These are phyloP conservation scores for Solanum sparsipilum DNA, from an alignment of 257 asterid species.

Conservation along the genomic window DNA sequence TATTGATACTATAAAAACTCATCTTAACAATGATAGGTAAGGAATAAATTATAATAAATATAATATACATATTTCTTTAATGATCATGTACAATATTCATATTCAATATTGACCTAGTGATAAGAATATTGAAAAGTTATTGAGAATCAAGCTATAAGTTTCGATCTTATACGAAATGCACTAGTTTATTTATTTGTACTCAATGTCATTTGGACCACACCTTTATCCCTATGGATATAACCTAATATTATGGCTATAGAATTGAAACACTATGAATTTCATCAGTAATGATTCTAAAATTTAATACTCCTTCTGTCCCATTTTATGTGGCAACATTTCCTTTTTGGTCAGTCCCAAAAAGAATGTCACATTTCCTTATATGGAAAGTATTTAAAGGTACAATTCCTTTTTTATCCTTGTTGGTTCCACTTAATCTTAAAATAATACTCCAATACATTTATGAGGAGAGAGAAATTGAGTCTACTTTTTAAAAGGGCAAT, in stretches of 20 bases:
- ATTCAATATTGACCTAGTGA: not conserved
- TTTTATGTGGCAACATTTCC: too few species aligned
- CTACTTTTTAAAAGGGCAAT: too few species aligned
- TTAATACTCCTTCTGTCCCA: too few species aligned
- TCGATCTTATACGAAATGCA: not conserved
- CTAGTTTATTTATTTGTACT: not conserved
- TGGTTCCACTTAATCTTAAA: too few species aligned
- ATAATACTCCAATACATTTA: too few species aligned
- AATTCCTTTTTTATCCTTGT: too few species aligned
- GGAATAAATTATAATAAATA: not conserved
- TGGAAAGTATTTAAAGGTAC: too few species aligned
- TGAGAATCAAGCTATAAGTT: not conserved
- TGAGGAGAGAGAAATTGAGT: too few species aligned
- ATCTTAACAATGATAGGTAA: not conserved
- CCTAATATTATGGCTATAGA: not conserved
- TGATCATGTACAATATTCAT: not conserved
- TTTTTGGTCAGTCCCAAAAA: too few species aligned
- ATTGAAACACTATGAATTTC: not conserved
- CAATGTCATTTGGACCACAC: not conserved
- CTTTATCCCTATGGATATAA: not conserved
- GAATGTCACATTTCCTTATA: too few species aligned
- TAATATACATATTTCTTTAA: not conserved
- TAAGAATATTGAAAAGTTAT: not conserved
- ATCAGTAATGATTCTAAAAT: not conserved
- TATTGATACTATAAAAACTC: not conserved